Conservation (phyloP, 768 basidiomycete genomes). For the Mycena chlorophos region DNA sequence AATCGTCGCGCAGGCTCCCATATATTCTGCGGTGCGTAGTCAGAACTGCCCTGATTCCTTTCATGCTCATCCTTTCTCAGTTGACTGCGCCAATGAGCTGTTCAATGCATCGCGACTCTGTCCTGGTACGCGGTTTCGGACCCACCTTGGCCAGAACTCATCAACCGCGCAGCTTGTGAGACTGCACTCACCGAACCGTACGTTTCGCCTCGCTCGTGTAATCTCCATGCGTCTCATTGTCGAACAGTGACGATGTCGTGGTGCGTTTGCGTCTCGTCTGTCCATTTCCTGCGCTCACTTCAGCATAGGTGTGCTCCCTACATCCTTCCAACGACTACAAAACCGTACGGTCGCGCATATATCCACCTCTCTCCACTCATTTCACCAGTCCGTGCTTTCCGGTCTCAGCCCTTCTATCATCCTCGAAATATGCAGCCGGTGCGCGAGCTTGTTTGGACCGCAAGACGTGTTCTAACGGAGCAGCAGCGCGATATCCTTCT, state of each 20-base stretch:
- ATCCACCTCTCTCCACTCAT: conserved; percentile 23
- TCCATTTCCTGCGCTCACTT: conserved; percentile 2
- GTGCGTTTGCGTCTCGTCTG: conserved; percentile 35
- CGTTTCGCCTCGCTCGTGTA: conserved; percentile 21
- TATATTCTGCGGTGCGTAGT: conserved; percentile 79
- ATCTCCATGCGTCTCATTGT: conserved; percentile 2
- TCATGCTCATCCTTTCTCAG: conserved; percentile 35
- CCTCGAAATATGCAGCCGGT: conserved; percentile 82
- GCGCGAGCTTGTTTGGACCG: conserved; percentile 9
- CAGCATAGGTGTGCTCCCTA: conserved; percentile 68
- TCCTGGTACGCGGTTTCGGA: conserved; percentile 55
- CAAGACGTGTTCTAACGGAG: neutral
- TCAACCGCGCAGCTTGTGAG: conserved; percentile 64
- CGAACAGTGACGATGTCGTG: conserved; percentile 59
- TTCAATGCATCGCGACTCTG: conserved; percentile 78
- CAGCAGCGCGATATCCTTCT: conserved; percentile 78
- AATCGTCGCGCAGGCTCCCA: conserved; percentile 61
- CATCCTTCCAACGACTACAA: conserved; percentile 91
- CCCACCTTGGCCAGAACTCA: neutral
- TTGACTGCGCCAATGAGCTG: conserved; percentile 82
- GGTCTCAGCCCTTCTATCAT: conserved; percentile 75
- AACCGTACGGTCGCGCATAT: conserved; percentile 59
- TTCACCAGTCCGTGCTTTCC: conserved; percentile 74
- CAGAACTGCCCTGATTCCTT: conserved; percentile 8
- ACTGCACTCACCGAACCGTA: conserved; percentile 79